A percentile compares a stretch with the other conserved stretches of the same genome.
Evolutionary conservation across 495 filamentous ascomycete species (phyloP).

Genomic region (Trichoderma orchidacearum): DNA sequence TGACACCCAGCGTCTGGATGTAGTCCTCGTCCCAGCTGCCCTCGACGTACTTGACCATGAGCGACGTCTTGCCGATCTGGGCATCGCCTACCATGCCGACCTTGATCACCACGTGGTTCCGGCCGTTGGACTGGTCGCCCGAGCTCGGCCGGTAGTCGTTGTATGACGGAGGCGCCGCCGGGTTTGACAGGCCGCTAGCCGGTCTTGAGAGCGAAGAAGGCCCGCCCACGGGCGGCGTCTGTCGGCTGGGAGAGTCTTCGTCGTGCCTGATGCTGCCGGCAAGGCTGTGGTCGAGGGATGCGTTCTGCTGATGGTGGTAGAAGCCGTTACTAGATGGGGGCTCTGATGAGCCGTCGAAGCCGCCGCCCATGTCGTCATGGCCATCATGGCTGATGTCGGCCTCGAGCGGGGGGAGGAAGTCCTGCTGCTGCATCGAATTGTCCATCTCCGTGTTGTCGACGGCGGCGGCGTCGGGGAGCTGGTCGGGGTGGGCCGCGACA

Average conservation of each 20-base stretch:
- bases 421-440: constrained; percentile 9
- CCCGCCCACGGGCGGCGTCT: constrained; percentile 22
- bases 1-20: constrained; percentile 95
- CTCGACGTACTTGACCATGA: constrained; percentile 99
- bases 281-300: constrained; percentile 25
- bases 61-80: constrained; percentile 94
- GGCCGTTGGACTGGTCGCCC: constrained; percentile 34
- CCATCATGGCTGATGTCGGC: constrained; percentile 14
- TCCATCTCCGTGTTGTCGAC: constrained; percentile 23
- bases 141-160: constrained; percentile 22
- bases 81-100: constrained; percentile 99
- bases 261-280: constrained; percentile 9
- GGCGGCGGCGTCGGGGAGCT: constrained; percentile 36
- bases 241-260: constrained; percentile 17
- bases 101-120: constrained; percentile 94
- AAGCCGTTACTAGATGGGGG: constrained; percentile 9
- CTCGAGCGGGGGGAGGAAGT: constrained; percentile 19
- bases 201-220: constrained; percentile 29
- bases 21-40: constrained; percentile 99
- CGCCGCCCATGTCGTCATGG: constrained; percentile 25
- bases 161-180: not conserved
- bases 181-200: constrained; percentile 33
- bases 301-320: constrained; percentile 20
- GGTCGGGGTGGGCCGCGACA: constrained; percentile 31
- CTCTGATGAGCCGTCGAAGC: constrained; percentile 21